phyloP scores from a whole-genome alignment of 352 stramenopile species.

The Globisporangium carolinianum region DNA sequence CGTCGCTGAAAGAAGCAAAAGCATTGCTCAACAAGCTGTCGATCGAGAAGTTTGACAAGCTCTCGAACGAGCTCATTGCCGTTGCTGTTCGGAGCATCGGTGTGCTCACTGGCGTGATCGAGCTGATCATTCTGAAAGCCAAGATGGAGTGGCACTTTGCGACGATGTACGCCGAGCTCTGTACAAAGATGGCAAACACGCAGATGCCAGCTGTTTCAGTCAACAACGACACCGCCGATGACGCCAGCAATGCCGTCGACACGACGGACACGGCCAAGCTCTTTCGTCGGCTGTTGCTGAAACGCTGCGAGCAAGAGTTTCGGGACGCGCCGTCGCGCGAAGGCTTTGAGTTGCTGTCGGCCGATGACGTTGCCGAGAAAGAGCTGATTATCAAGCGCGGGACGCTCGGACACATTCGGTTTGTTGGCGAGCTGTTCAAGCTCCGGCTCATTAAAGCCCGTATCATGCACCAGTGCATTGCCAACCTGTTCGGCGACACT shows the following conservation, averaged over 20 bases:
- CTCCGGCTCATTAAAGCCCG: slow-evolving; percentile 91
- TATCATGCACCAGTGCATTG: slow-evolving; percentile 92
- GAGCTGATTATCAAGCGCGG: slow-evolving; percentile 75
- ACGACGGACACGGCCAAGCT: slow-evolving; percentile 73
- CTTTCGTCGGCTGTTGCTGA: slow-evolving; percentile 92
- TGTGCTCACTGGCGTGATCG: slow-evolving; percentile 85
- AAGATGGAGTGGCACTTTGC: slow-evolving; percentile 96
- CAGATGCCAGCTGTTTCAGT: slow-evolving; percentile 76
- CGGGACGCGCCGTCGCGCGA: slow-evolving; percentile 80
- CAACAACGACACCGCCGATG: slow-evolving; percentile 40
- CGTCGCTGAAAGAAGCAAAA: slow-evolving; percentile 84
- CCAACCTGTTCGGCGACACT: slow-evolving; percentile 69
- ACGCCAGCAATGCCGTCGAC: not conserved
- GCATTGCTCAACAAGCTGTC: slow-evolving; percentile 96
- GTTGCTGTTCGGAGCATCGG: slow-evolving; percentile 82
- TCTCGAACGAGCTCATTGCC: slow-evolving; percentile 89
- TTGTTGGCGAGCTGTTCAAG: slow-evolving; percentile 96
- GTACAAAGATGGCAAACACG: slow-evolving; percentile 86
- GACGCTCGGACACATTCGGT: slow-evolving; percentile 91
- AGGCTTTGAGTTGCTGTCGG: slow-evolving; percentile 41
- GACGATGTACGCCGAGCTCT: slow-evolving; percentile 95
- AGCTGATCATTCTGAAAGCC: slow-evolving; percentile 93
- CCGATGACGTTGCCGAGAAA: slow-evolving; percentile 61
- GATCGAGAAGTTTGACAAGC: slow-evolving; percentile 95
- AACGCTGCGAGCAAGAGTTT: slow-evolving; percentile 94